Percentiles rank a stretch among this genome's conserved stretches.
These are phyloP conservation scores for Spathaspora passalidarum DNA, from an alignment of 805 yeast genomes.

Conservation along the genomic window DNA sequence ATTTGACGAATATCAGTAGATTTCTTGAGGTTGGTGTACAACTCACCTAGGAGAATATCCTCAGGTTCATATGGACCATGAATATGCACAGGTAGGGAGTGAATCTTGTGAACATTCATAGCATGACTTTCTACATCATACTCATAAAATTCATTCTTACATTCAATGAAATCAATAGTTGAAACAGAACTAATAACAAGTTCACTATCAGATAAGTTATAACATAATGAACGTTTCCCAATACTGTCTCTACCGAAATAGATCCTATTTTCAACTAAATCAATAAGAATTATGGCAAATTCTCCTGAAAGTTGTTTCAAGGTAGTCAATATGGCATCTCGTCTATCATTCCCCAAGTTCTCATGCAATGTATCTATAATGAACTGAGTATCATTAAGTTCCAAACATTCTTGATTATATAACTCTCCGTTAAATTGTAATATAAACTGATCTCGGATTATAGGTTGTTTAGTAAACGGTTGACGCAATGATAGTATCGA, in stretches of 20 bases:
- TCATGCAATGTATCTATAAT: slow-evolving; percentile 37
- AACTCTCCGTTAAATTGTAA: slow-evolving; percentile 92
- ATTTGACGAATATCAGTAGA: slow-evolving; percentile 40
- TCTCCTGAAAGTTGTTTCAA: slow-evolving; percentile 67
- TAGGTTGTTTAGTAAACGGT: slow-evolving; percentile 80
- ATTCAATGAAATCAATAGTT: slow-evolving; percentile 44
- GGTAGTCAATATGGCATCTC: slow-evolving; percentile 36
- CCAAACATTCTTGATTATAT: slow-evolving; percentile 56
- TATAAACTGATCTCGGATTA: slow-evolving; percentile 18
- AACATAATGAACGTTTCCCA: slow-evolving; percentile 79
- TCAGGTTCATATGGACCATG: neutral
- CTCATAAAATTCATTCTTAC: slow-evolving; percentile 49
- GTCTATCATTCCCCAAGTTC: slow-evolving; percentile 12
- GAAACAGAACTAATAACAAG: slow-evolving; percentile 40
- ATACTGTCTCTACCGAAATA: slow-evolving; percentile 82
- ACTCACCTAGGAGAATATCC: slow-evolving; percentile 1
- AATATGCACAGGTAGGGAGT: neutral
- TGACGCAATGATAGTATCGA: slow-evolving; percentile 78
- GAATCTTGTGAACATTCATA: slow-evolving; percentile 1
- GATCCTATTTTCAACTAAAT: slow-evolving; percentile 34
- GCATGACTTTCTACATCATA: slow-evolving; percentile 26
- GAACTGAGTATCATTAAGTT: slow-evolving; percentile 61
- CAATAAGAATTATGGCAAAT: slow-evolving; percentile 65
- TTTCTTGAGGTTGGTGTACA: slow-evolving; percentile 5
- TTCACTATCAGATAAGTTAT: slow-evolving; percentile 25